Evolutionary conservation across 305 asterid species (phyloP), one percentile per base, ranked within the genome.

Genomic region (Fraxinus platypoda): DNA sequence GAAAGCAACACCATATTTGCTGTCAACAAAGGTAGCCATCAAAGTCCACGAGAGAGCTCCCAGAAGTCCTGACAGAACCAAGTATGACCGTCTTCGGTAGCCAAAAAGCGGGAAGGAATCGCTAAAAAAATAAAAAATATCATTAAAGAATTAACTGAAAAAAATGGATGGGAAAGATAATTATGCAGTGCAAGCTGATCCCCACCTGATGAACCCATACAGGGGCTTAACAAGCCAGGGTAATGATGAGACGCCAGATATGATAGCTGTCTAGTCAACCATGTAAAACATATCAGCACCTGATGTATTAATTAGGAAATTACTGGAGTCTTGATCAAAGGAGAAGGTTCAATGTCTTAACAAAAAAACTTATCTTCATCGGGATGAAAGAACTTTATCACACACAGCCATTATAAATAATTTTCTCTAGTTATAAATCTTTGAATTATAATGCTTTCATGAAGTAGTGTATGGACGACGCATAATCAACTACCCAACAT

Each of bases 21-120:
- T 86, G 77, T 92, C 94, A 74, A 92, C 99, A 82, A 88, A 80
- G 74, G 93, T 87, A 78, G 97, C 96, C 99, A 95, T 93, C 90
- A 95, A 89, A 87, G 87, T 86, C 99, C 99, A 95, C 6, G 99
- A 95, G 68, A 95, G 87, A 46, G 99, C 94, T 79, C 99, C 99
- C 78, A 95, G 89, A 84, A 95, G 93, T 83, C 99, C 99, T 31
- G 99, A 94, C 34, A 94, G 86, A 30, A 94, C 95, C 89, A 95
- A 89, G 89, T 95, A 94, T 9, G 98, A 93, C 88, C 99, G 88
- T 88, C 99, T 92, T 81, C 97, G 96, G 79, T 92, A 95, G 87
- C 99, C 98, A 89, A 95, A 94, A 83, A 95, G 97, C 19, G 98
- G 98, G 84, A 93, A 90, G 52, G 97, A 95, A 86, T 95, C 98